Conservation (phyloP, 2,329 filamentous ascomycete genomes). For the Beauveria sp. region DNA sequence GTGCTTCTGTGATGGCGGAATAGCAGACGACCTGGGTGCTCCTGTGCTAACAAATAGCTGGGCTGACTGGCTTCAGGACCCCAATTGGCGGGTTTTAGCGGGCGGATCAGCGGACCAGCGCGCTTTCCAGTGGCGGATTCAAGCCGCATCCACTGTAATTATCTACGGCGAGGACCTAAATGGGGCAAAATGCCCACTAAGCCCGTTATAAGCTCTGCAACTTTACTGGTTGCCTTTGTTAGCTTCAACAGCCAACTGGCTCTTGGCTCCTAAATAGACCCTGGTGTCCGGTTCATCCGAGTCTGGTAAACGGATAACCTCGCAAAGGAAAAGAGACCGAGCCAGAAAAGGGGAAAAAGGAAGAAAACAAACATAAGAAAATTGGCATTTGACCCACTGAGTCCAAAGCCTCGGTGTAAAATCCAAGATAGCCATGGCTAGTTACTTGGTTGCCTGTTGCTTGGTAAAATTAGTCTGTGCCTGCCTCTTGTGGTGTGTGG, state of each 20-base stretch:
- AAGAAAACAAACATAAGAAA: not conserved
- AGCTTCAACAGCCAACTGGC: not conserved
- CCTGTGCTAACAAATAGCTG: not conserved
- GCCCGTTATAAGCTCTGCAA: not conserved
- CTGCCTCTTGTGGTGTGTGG: no score
- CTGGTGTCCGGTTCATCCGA: conserved; percentile 3
- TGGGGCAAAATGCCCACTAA: not conserved
- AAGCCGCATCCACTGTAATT: conserved; percentile 3
- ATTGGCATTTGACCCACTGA: not conserved
- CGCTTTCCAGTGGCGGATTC: not conserved
- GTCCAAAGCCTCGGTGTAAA: not conserved
- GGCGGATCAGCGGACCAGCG: not conserved
- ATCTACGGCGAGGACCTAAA: not conserved
- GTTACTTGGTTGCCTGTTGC: not conserved
- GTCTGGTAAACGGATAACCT: not conserved
- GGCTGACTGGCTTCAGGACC: not conserved
- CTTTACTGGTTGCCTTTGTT: no score
- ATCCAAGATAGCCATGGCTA: not conserved
- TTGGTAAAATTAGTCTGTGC: not conserved
- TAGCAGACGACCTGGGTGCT: not conserved
- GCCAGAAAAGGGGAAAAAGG: no score
- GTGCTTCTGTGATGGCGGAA: not conserved
- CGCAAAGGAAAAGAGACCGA: not conserved
- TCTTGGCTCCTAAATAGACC: not conserved
- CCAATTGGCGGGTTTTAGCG: not conserved